These are phyloP conservation scores for Thinopyrum obtusiflorum DNA, from an alignment of 202 grass and related monocot species.

Conservation along the genomic window DNA sequence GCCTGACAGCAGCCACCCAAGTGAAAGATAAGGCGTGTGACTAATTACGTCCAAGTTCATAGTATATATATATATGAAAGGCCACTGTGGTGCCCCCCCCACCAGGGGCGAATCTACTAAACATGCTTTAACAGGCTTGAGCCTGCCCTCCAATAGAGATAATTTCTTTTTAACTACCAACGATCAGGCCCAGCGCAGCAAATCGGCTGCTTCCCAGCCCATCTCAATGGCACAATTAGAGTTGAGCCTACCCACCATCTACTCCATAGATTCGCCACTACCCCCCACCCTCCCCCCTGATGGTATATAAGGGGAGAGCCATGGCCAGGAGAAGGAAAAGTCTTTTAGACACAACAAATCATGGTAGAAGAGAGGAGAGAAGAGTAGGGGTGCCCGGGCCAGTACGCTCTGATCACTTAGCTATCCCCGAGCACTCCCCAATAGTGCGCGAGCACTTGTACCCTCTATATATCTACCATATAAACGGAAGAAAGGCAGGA, in stretches of 20 bases:
- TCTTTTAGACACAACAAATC: background rate
- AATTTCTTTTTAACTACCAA: no score
- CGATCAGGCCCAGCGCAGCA: no score
- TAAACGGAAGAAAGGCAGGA: background rate
- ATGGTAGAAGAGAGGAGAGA: background rate
- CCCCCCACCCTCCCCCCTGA: no score
- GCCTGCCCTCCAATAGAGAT: no score
- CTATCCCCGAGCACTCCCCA: background rate
- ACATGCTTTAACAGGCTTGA: no score
- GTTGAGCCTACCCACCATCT: no score
- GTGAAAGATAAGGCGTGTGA: background rate
- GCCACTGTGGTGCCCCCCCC: no score
- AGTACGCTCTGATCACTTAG: background rate
- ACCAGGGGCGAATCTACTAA: no score
- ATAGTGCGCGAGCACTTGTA: background rate
- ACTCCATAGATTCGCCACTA: no score
- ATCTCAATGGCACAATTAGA: no score
- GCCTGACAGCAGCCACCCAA: background rate
- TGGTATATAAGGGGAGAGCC: background rate
- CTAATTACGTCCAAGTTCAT: background rate
- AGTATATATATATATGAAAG: background rate
- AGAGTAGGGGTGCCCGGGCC: background rate
- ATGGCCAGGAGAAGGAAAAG: background rate
- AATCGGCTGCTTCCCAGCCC: no score
- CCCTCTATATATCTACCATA: background rate